A percentile compares a stretch with the other conserved stretches of the same genome.
These are phyloP conservation scores for Phylloporus rhodoxanthus DNA, from an alignment of 768 basidiomycete species.

Conservation along the genomic window DNA sequence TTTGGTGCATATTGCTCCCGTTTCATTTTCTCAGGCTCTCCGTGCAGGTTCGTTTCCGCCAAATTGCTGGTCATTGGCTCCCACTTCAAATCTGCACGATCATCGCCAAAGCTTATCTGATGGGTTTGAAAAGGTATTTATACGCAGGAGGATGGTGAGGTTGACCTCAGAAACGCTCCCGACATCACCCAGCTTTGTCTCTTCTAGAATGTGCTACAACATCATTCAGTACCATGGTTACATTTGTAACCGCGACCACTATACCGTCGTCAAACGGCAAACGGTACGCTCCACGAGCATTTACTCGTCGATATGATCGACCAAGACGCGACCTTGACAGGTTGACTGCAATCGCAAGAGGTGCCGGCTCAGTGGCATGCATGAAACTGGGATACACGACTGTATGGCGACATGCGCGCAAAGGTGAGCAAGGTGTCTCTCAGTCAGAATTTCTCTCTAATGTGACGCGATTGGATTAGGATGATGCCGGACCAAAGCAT, in stretches of 20 bases:
- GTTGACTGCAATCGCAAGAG: constrained; percentile 41
- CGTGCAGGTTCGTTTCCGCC: constrained; percentile 5
- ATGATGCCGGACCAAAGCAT: constrained; percentile 27
- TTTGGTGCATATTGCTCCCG: constrained; percentile 8
- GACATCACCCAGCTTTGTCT: neutral
- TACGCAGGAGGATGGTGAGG: constrained; percentile 1
- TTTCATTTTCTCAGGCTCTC: constrained; percentile 16
- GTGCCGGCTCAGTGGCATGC: constrained; percentile 39
- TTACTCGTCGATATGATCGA: neutral
- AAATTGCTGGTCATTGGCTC: neutral
- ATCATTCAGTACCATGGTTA: constrained; percentile 31
- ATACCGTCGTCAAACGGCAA: constrained; percentile 26
- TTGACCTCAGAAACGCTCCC: neutral
- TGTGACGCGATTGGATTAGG: constrained; percentile 13
- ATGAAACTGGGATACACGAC: constrained; percentile 30
- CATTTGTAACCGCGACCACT: constrained; percentile 32
- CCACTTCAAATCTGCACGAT: constrained; percentile 3
- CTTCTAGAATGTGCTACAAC: constrained; percentile 30
- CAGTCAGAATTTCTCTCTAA: neutral
- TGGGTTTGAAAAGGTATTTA: constrained; percentile 18
- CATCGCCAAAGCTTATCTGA: constrained; percentile 4
- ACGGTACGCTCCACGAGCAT: constrained; percentile 23
- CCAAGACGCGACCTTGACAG: constrained; percentile 23
- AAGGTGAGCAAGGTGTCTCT: constrained; percentile 24
- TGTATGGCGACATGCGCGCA: constrained; percentile 36